Conservation (phyloP, 306 rosid genomes). For the Cicer chorassanicum region DNA sequence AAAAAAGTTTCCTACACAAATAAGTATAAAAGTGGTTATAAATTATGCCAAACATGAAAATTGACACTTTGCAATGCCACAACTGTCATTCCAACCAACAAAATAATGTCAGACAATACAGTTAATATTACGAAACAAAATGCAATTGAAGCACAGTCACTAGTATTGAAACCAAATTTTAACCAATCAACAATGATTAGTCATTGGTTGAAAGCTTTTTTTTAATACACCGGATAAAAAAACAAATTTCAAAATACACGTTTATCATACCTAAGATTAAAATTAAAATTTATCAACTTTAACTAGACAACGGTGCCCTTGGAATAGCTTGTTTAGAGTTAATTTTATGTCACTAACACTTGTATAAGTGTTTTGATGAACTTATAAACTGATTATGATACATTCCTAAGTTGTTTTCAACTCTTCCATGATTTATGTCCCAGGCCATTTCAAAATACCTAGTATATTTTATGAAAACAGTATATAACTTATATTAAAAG, state of each 20-base stretch:
- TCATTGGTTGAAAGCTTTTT: too few species aligned
- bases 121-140: too few species aligned
- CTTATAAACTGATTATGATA: not conserved
- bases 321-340: not conserved
- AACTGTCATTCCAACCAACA: constrained; percentile 8
- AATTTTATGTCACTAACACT: not conserved
- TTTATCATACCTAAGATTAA: too few species aligned
- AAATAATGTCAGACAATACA: not conserved
- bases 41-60: not conserved
- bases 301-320: too few species aligned
- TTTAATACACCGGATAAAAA: too few species aligned
- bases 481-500: not conserved
- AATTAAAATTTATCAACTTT: too few species aligned
- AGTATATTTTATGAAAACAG: not conserved
- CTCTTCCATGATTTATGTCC: not conserved
- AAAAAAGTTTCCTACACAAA: not conserved
- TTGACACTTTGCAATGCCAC: not conserved
- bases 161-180: too few species aligned
- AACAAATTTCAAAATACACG: too few species aligned
- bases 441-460: not conserved
- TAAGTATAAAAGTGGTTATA: not conserved
- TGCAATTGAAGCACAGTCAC: too few species aligned
- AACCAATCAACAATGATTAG: too few species aligned
- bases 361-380: not conserved
- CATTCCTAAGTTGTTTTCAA: not conserved